Evolutionary conservation across 225 moss, liverwort and hornwort species (phyloP), one percentile per base, ranked within the genome.

Genomic region (Physcomitrellopsis africana): DNA sequence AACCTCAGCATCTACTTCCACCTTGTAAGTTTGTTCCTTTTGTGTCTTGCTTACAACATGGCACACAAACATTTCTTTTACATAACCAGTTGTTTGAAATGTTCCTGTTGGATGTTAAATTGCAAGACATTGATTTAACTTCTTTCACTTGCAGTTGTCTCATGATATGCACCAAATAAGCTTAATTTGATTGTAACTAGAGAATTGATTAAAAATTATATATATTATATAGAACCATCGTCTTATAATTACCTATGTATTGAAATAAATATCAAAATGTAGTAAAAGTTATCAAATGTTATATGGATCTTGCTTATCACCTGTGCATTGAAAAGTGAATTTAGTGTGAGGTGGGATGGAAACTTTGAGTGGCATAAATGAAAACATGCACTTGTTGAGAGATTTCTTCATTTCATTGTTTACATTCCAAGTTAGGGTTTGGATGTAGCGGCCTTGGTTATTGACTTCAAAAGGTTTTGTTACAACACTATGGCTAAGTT

Each of bases 1-100:
- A n/a, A 94, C 82, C 19, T 91, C 19, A 9, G 79, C 94, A 74
- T 88, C 85, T 1, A 94, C 86, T 9, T 85, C 22, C 49, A 96
- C 67, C 27, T 77, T 88, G 81, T 91, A 91, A 14, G 74, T n/a
- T 82, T 89, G 79, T 59, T 89, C 76, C 20, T 51, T 81, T 81
- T 78, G 79, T 79, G 88, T 79, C 49, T 70, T 68, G 11, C 7
- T 60, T 16, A 67, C 63, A 3, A 89, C 85, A 1, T 26, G 79
- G 37, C 89, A 92, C 29, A 87, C n/a, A 56, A 70, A 83, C 0
- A 60, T 49, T 76, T 89, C 93, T 41, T 76, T 89, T 2, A 82
- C 58, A 56, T 73, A 71, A 18, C 89, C 84, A 6, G 0, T 1
- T 22, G n/a, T 56, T 81, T 83, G 76, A 55, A 86, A 89, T 20